Base-by-base conservation (phyloP, 208 protist species). In the Hexamita inflata region DNA sequence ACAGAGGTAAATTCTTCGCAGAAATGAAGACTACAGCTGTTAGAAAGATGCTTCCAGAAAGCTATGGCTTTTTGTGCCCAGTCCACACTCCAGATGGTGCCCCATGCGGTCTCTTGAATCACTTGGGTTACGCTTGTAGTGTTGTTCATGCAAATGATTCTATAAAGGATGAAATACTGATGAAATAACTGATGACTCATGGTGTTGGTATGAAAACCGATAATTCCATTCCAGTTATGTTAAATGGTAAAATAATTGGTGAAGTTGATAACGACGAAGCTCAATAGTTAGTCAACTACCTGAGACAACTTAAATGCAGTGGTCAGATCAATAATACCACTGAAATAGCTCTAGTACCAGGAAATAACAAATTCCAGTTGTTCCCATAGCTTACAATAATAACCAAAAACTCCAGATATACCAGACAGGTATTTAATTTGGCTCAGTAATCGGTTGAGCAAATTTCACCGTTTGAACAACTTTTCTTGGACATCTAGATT, bases 61-160 rank as follows among this genome's bases (percentile, higher is more conserved):
- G 89, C 1, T 99, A 92, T 88, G 97, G 92, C 24, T 99, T 99
- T 85, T 83, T 99, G 45, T 99, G 97, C 86, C 95, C 97, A 82
- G 96, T 99, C 41, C 95, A 99, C 88, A 99, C 95, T 40, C 97
- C 97, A 59, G 97, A 99, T 88, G 97, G 97, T 76, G 89, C 90
- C 58, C 94, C 95, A 78, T 99, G 97, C 84, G 97, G 97, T 81
- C 89, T 99, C 35, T 82, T 98, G 38, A 98, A 97, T 81, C 95
- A 99, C 83, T 83, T 99, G 15, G 90, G 92, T 39, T 4, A 49
- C 38, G 65, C 38, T 38, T 73, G 75, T 53, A 24, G 26, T 29
- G 28, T 58, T 38, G 29, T 73, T n/a, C n/a, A 9, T 28, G 24
- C 1, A 1, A 57, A 15, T 19, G 1, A 11, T 11, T 42, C 65